Percentiles rank a stretch among this genome's conserved stretches.
Evolutionary conservation across 108 stramenopile genomes (phyloP).

Genomic region (Cyclotella cryptica): DNA sequence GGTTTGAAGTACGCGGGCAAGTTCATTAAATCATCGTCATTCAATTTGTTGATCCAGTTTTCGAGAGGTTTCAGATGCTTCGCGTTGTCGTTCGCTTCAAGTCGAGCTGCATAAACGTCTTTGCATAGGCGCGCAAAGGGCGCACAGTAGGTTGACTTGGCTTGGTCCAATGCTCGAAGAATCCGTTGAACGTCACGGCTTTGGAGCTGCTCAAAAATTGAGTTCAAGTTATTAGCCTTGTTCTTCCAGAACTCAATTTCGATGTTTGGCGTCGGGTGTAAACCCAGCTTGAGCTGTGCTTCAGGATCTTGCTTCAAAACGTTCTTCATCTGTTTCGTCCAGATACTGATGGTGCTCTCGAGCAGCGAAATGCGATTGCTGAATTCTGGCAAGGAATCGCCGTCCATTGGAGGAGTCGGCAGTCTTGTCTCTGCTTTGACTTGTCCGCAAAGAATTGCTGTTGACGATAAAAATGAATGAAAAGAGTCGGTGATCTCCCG

Average conservation of each 20-base stretch:
- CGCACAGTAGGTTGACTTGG: conserved; percentile 88
- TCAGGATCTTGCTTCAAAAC: conserved; percentile 94
- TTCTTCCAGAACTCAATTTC: conserved; percentile 91
- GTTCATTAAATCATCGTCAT: conserved; percentile 65
- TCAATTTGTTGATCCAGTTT: conserved; percentile 64
- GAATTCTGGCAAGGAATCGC: conserved; percentile 41
- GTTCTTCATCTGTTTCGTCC: conserved; percentile 93
- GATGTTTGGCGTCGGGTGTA: conserved; percentile 87
- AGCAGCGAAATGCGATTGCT: conserved; percentile 87
- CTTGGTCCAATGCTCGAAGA: conserved; percentile 76
- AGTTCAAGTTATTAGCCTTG: conserved; percentile 88
- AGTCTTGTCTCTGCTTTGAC: conserved; percentile 90
- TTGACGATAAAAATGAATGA: conserved; percentile 79
- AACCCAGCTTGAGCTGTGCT: conserved; percentile 77
- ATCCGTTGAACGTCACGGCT: conserved; percentile 78
- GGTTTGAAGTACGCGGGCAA: conserved; percentile 83
- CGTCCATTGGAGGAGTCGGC: conserved; percentile 84
- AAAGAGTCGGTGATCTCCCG: conserved; percentile 85
- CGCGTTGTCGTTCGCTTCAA: conserved; percentile 92
- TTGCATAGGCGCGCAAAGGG: conserved; percentile 90
- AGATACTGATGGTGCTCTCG: conserved; percentile 89
- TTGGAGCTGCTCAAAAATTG: conserved; percentile 90
- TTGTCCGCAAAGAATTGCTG: conserved; percentile 88
- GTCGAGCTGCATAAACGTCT: conserved; percentile 83
- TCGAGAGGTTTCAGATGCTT: conserved; percentile 90